These are phyloP conservation scores for Xylaria sp. DNA, from an alignment of 2,329 filamentous ascomycete genomes.

Conservation along the genomic window DNA sequence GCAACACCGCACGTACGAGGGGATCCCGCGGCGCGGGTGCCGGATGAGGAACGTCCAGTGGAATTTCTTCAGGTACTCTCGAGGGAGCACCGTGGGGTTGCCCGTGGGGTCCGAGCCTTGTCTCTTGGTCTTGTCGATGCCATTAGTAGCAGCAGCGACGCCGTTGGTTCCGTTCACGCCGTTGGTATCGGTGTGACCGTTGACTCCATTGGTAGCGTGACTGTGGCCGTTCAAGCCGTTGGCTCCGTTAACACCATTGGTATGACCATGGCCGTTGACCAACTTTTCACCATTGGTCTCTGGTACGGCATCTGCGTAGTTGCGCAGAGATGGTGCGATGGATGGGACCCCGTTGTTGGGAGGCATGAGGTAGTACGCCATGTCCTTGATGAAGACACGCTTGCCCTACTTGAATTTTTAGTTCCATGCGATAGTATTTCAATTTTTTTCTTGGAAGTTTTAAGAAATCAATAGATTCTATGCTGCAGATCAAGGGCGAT, in stretches of 20 bases:
- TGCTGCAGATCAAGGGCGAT: no score
- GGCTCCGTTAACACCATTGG: conserved; percentile 21
- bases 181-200: conserved; percentile 28
- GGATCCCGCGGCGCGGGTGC: conserved; percentile 90
- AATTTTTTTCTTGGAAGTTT: neutral
- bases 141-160: conserved; percentile 24
- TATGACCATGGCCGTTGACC: conserved; percentile 23
- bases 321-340: conserved; percentile 83
- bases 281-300: conserved; percentile 36
- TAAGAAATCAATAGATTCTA: neutral
- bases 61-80: conserved; percentile 78
- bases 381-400: conserved; percentile 98
- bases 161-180: conserved; percentile 30
- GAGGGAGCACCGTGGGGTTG: conserved; percentile 88
- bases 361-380: conserved; percentile 89
- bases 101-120: conserved; percentile 62
- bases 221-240: conserved; percentile 35
- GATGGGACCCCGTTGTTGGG: conserved; percentile 74
- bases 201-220: conserved; percentile 11
- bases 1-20: conserved; percentile 94
- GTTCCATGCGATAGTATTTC: conserved; percentile 52
- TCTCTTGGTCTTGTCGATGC: conserved; percentile 33
- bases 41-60: conserved; percentile 98
- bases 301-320: conserved; percentile 53
- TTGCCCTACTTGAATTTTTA: conserved; percentile 71